Conservation (phyloP, 116 monocot genomes). For the Papilionanthe hybrid region DNA sequence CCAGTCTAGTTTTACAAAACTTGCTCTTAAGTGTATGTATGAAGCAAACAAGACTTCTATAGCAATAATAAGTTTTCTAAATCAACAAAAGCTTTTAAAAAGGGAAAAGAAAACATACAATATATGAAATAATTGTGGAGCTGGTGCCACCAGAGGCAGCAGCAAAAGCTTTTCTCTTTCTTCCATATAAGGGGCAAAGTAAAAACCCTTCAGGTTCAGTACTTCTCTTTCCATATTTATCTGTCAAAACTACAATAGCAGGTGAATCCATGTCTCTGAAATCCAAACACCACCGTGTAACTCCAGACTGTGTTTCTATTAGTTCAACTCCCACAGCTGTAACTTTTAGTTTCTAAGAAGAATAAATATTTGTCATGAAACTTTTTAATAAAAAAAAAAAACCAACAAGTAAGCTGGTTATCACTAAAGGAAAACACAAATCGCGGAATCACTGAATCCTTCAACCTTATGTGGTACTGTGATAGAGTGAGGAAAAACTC, state of each 20-base stretch:
- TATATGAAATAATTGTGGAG: slow-evolving; percentile 57
- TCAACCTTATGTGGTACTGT: background rate
- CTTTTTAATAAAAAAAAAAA: background rate
- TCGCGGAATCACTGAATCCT: background rate
- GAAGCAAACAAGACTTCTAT: background rate
- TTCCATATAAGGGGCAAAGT: slow-evolving; percentile 87
- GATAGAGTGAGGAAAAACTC: background rate
- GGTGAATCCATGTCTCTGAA: slow-evolving; percentile 97
- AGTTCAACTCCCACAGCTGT: slow-evolving; percentile 84
- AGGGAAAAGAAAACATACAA: slow-evolving; percentile 45
- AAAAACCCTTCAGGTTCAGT: slow-evolving; percentile 81
- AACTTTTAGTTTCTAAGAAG: slow-evolving; percentile 73
- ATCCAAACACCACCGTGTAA: slow-evolving; percentile 87
- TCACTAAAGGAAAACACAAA: background rate
- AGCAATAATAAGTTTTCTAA: background rate
- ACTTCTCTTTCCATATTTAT: slow-evolving; percentile 65
- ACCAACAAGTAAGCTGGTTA: background rate
- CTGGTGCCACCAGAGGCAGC: slow-evolving; percentile 68
- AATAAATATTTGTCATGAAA: background rate
- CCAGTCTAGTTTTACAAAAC: background rate
- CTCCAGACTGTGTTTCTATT: slow-evolving; percentile 61
- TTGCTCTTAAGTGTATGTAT: background rate
- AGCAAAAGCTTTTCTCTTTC: slow-evolving; percentile 88
- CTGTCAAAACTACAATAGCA: slow-evolving; percentile 64
- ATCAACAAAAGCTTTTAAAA: background rate